Evolutionary conservation across 495 filamentous ascomycete species (phyloP).

Genomic region (Lasiosphaeris hirsuta): DNA sequence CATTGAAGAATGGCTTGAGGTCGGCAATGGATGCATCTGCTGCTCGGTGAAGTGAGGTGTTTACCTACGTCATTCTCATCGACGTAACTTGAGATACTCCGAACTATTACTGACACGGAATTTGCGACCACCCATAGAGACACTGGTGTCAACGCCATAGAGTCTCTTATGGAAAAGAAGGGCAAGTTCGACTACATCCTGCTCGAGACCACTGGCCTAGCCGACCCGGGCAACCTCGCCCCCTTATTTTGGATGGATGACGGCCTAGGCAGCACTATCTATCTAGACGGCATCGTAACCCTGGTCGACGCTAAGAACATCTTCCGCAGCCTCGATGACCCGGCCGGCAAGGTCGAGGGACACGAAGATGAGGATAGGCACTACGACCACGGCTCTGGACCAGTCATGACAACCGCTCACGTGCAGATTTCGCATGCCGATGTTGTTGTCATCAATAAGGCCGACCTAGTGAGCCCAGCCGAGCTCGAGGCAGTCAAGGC

Average conservation of each 20-base stretch:
- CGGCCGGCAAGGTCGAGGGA: constrained; percentile 56
- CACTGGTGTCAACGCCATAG: constrained; percentile 86
- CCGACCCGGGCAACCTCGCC: constrained; percentile 93
- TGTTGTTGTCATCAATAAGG: constrained; percentile 90
- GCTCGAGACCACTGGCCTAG: constrained; percentile 92
- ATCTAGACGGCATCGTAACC: constrained; percentile 90
- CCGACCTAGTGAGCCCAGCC: constrained; percentile 72
- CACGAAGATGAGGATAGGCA: constrained; percentile 49
- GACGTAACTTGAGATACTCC: constrained; percentile 1
- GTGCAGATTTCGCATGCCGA: constrained; percentile 98
- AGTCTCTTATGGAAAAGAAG: constrained; percentile 91
- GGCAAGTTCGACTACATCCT: constrained; percentile 97
- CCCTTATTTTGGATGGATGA: constrained; percentile 98
- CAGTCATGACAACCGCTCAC: constrained; percentile 82
- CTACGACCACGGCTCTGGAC: constrained; percentile 36
- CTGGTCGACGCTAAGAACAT: constrained; percentile 95
- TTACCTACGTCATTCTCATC: background rate
- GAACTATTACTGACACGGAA: background rate
- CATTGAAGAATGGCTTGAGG: constrained; percentile 91
- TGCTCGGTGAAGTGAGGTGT: constrained; percentile 84
- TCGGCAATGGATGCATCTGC: constrained; percentile 96
- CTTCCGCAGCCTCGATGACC: constrained; percentile 72
- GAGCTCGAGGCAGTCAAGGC: constrained; percentile 63
- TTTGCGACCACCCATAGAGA: constrained; percentile 52
- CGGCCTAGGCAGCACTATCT: constrained; percentile 87